Base-by-base conservation (phyloP, 805 yeast species). In the Starmerella sp. region DNA sequence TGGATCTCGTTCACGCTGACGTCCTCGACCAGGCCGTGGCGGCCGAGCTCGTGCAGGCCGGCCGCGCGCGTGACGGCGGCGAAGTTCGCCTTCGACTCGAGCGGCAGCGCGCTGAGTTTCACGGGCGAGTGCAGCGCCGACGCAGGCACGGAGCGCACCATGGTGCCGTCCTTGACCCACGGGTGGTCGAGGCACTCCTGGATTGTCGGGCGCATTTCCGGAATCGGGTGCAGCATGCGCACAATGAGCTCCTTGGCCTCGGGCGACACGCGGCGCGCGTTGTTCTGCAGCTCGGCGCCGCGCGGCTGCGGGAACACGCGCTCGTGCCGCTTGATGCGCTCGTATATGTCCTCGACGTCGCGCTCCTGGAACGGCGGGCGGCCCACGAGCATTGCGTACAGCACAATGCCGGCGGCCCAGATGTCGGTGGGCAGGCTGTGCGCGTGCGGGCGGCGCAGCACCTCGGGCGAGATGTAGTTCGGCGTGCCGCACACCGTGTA, bases 401-500 rank as follows among this genome's bases (percentile, higher is more conserved):
- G 77, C 88, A 93, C 93, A 56, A 93, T 86, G 57, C 99, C 99
- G 61, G 89, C 81, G 9, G 98, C 95, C 99, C 99, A 93, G 57
- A 89, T 80, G 69, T 93, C 99, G 43, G 89, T 97, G 69, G 89
- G 96, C 66, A 81, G 90, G 51, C 95, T 82, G 69, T 93, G 98
- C 8, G 97, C 98, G 47, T 62, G 65, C 29, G 65, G 65, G 15
- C 62, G 58, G 42, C 89, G 86, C 60, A 93, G 76, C 28, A 93
- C 95, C 73, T 93, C 99, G 7, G 99, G 99, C 0, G 98, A 97
- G 67, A 93, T 93, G 69, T 93, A 93, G 71, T 93, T 93, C 57
- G 99, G 99, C 29, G 99, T 93, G 53, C 99, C 99, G 71, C 99
- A 93, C 54, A 93, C 87, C 45, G 98, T 91, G 67, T 83, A 86